Evolutionary conservation across 140 eudicot genomes (phyloP), one percentile per base, ranked within the genome.

Genomic region (Cichorium intybus): DNA sequence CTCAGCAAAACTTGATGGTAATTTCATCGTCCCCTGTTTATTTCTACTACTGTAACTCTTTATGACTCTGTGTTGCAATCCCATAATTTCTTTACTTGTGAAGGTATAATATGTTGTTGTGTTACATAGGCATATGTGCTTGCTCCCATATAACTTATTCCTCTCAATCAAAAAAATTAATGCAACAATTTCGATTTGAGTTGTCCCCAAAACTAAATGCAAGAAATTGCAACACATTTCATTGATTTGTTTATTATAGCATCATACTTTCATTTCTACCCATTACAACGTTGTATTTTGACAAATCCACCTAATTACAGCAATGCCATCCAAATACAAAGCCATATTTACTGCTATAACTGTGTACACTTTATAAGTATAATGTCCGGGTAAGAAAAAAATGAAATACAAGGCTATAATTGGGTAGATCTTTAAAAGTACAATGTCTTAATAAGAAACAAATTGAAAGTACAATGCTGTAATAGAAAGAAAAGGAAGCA

Each of bases 1-100:
- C 41, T 39, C 77, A 52, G 34, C 63, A 33, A 75, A 69, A 69
- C 56, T 61, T 14, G 26, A 68, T 52, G 91, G 87, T 84, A 72
- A 71, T 49, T 37, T 18, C 22, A 1, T 59, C 9, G 17, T 12
- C 31, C 7, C 31, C 27, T 52, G 9, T 53, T 22, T 9, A 10
- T 17, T 22, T 10, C 43, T 20, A 34, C 14, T 26, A 17, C 27
- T 39, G 46, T 39, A 39, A 39, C 46, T 31, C 37, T 12, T 2
- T 39, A 39, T 39, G 46, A 12, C 4, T 39, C 4, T n/a, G n/a
- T n/a, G n/a, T 39, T 39, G n/a, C 16, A 39, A 39, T 11, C 68
- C 31, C 26, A 49, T 59, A 24, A 2, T 10, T 51, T 24, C 7
- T 1, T 22, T 57, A 41, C 60, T 5, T 29, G 22, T 27, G 4